Base-by-base conservation (phyloP, 352 stramenopile species). In the Phytopythium montanum region DNA sequence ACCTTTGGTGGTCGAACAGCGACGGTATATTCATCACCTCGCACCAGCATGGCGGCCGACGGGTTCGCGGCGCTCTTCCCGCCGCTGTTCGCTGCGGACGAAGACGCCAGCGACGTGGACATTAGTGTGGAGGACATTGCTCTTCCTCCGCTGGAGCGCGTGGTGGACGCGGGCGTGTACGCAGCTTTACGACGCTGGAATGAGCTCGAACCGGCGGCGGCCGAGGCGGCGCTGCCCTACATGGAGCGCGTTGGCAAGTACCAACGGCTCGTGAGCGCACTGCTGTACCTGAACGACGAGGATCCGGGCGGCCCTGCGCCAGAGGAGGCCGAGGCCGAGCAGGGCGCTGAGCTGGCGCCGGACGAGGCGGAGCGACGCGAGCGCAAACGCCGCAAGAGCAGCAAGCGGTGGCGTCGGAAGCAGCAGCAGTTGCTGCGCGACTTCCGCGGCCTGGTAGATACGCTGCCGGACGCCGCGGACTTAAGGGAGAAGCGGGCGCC, bases 151-250 rank as follows among this genome's bases (percentile, higher is more conserved):
- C 61, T 90, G 19, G 78, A 92, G 50, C 71, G 80, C 21, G 67
- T 78, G 19, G 75, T 92, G 31, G 79, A 90, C 14, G 33, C 56
- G 23, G 62, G 75, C 16, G 72, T 92, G 33, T 81, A 88, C 59
- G 62, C 70, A 42, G 80, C 80, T 18, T 65, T 92, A 29, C 69
- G 69, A 39, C 72, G 62, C 45, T 92, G 82, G 82, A 92, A 92
- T 60, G 66, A 70, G 39, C 59, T 73, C 39, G 69, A 87, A 44
- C 69, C 75, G 13, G 80, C 73, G 1, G 50, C 70, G 2, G 66
- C 69, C 21, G 82, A 92, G 52, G 61, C 73, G 29, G 69, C 76
- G 31, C 65, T 90, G 64, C 39, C 66, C 12, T 89, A 88, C 60
- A 59, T 71, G 18, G 76, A 90, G 53, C 70, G 80, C 34, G 53